These are phyloP conservation scores for Neurospora sp. DNA, from an alignment of 495 filamentous ascomycete genomes.

Conservation along the genomic window DNA sequence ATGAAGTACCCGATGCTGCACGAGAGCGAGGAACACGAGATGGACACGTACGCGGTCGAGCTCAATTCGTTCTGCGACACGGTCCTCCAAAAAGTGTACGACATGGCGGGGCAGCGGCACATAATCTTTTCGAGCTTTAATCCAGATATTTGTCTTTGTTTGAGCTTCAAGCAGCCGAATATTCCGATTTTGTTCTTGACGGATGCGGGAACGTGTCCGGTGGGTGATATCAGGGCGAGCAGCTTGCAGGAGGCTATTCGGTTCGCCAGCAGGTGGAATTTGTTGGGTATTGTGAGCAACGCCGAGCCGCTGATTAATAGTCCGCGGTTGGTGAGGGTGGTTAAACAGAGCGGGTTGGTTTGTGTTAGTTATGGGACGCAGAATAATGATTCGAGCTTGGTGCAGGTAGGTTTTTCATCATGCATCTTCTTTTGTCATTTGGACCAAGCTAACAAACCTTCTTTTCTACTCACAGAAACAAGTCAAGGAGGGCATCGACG, in stretches of 20 bases:
- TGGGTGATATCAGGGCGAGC: constrained; percentile 83
- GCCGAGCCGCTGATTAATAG: constrained; percentile 78
- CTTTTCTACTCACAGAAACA: constrained; percentile 50
- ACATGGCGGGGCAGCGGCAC: constrained; percentile 56
- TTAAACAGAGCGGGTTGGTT: constrained; percentile 88
- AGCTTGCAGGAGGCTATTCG: constrained; percentile 91
- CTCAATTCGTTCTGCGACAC: constrained; percentile 96
- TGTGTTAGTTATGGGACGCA: constrained; percentile 88
- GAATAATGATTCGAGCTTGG: constrained; percentile 80
- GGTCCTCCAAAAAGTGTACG: constrained; percentile 77
- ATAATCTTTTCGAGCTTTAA: constrained; percentile 96
- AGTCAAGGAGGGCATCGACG: constrained; percentile 92
- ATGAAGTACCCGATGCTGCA: constrained; percentile 98
- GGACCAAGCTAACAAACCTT: constrained; percentile 14
- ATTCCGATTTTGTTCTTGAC: constrained; percentile 93
- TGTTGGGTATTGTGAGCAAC: constrained; percentile 79
- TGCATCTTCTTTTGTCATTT: background rate
- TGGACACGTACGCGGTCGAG: constrained; percentile 96
- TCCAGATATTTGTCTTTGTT: constrained; percentile 85
- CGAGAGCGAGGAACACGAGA: constrained; percentile 87
- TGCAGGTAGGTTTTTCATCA: constrained; percentile 52
- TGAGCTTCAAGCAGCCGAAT: constrained; percentile 91
- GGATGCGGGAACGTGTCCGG: constrained; percentile 65
- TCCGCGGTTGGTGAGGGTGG: constrained; percentile 86
- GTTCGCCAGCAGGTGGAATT: constrained; percentile 89